These are phyloP conservation scores for Ustilago cynodontis DNA, from an alignment of 1,284 basidiomycete species.

Conservation along the genomic window DNA sequence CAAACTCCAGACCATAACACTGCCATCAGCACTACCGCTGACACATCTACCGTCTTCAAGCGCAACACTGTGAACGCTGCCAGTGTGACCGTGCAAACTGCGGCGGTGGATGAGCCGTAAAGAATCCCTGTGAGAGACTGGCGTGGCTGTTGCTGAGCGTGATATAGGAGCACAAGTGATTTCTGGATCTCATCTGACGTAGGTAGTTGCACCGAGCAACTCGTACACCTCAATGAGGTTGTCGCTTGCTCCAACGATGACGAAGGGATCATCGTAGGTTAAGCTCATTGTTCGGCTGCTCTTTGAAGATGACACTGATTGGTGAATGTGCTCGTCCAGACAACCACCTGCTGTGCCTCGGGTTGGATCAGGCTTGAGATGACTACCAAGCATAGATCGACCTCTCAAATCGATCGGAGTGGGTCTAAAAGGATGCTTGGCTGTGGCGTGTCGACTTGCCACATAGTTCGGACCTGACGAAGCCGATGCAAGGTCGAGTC, in stretches of 20 bases:
- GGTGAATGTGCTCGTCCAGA: not conserved
- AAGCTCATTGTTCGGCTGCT: slow-evolving; percentile 39
- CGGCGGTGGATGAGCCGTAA: slow-evolving; percentile 56
- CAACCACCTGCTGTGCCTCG: not conserved
- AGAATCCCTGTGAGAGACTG: slow-evolving; percentile 5
- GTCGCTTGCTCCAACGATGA: slow-evolving; percentile 62
- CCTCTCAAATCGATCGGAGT: slow-evolving; percentile 42
- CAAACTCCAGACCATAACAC: slow-evolving; percentile 67
- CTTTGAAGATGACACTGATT: not conserved
- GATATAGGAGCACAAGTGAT: not conserved
- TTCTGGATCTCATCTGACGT: slow-evolving; percentile 10
- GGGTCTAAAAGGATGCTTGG: slow-evolving; percentile 27
- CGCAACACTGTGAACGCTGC: slow-evolving; percentile 62
- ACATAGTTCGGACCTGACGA: slow-evolving; percentile 16
- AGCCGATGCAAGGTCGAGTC: slow-evolving; percentile 14
- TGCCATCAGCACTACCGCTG: slow-evolving; percentile 65
- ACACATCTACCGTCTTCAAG: slow-evolving; percentile 63
- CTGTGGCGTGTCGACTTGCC: slow-evolving; percentile 42
- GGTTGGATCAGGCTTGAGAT: not conserved
- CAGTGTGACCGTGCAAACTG: slow-evolving; percentile 67
- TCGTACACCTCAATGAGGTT: slow-evolving; percentile 67
- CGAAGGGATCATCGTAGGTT: slow-evolving; percentile 62
- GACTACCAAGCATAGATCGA: slow-evolving; percentile 24
- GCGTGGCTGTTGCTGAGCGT: slow-evolving; percentile 36
- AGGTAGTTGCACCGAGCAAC: slow-evolving; percentile 39